Base-by-base conservation (phyloP, 202 grass and related monocot species). In the Carex arenaria region DNA sequence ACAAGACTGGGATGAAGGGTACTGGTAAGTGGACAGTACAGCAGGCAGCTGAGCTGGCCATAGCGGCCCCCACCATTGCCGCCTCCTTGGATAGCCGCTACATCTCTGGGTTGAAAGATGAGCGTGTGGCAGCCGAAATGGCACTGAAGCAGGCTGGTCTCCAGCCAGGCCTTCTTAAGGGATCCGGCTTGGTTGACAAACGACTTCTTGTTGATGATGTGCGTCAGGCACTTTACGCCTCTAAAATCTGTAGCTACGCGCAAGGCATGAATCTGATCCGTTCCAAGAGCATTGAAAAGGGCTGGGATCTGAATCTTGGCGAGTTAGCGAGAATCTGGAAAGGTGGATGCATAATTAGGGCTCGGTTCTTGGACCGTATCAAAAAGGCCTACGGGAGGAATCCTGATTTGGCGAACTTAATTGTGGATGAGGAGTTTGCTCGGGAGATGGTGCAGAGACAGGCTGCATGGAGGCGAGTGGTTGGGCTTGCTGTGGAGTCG, bases 261-360 rank as follows among this genome's bases (percentile, higher is more conserved):
- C 95, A 98, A 81, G 92, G 95, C 28, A 98, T 98, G 95, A 98
- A 95, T 83, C 84, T 98, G 78, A 82, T 98, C 10, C 87, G 89
- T 12, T 86, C 90, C 17, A 95, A 95, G 89, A 90, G 95, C 4
- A 80, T 87, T 45, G 92, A 98, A 81, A 89, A 95, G 76, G 90
- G 84, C 0, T 98, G 95, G 94, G 89, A 92, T 68, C 87, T 97
- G 68, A 89, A 94, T 82, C 92, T 94, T 12, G 92, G 92, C 0
- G 94, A 97, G 38, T 78, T 97, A 20, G 92, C 94, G 0, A 94
- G 94, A 82, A 97, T 97, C 64, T 97, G 94, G 94, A 97, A 97
- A 85, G 94, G 92, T 0, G 92, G 94, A 1, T 97, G 94, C 90
- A 97, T 97, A 55, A 98, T 98, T 63, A 77, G 95, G 54, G 95